Percentiles rank a stretch among this genome's conserved stretches.
These are phyloP conservation scores for Periconia sp. DNA, from an alignment of 2,329 filamentous ascomycete species.

Conservation along the genomic window DNA sequence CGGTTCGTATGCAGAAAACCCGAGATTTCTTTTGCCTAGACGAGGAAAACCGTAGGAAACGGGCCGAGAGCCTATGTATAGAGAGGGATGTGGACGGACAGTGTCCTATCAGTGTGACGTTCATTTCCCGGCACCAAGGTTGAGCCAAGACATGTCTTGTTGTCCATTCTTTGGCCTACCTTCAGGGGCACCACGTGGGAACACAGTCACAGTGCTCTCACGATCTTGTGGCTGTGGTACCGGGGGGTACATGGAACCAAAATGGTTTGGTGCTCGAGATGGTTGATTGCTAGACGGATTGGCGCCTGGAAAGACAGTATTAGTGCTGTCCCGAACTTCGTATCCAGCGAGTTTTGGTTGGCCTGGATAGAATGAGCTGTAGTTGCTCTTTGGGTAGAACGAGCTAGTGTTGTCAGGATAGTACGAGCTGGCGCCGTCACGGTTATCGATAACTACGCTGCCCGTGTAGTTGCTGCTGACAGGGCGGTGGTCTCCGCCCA, in stretches of 20 bases:
- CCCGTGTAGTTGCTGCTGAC: constrained; percentile 54
- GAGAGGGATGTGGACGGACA: not conserved
- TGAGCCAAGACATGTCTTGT: constrained; percentile 81
- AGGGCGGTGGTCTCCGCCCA: constrained; percentile 39
- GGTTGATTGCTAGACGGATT: not conserved
- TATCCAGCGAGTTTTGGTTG: constrained; percentile 59
- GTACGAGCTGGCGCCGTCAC: constrained; percentile 61
- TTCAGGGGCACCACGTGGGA: constrained; percentile 24
- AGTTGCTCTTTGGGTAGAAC: constrained; percentile 59
- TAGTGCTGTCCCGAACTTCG: constrained; percentile 67
- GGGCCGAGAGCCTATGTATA: not conserved
- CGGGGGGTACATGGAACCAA: constrained; percentile 54
- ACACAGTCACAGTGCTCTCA: constrained; percentile 53
- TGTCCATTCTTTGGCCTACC: constrained; percentile 28
- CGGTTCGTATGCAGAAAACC: constrained; percentile 18
- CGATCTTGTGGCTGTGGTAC: constrained; percentile 55
- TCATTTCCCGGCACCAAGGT: constrained; percentile 61
- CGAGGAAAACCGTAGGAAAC: constrained; percentile 1
- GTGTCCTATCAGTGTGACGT: constrained; percentile 7
- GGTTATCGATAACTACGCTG: constrained; percentile 52
- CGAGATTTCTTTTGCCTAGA: constrained; percentile 1
- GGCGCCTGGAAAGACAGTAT: constrained; percentile 32
- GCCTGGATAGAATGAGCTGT: constrained; percentile 56
- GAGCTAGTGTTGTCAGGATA: constrained; percentile 42
- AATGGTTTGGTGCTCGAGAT: constrained; percentile 51